A percentile compares a stretch with the other conserved stretches of the same genome.
These are phyloP conservation scores for Alternaria triticina DNA, from an alignment of 2,329 filamentous ascomycete genomes.

Conservation along the genomic window DNA sequence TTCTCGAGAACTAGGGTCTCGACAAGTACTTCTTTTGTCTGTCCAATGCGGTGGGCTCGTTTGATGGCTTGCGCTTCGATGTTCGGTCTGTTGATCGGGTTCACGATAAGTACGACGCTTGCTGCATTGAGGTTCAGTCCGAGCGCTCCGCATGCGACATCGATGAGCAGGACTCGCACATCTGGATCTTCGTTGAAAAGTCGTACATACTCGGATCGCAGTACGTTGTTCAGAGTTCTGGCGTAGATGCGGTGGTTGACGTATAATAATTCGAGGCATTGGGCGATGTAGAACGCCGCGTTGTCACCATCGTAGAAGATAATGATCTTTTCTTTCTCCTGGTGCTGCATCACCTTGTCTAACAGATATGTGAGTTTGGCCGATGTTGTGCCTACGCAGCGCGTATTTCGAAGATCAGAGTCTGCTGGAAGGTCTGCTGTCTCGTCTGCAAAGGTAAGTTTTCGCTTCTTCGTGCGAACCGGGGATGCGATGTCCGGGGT, in stretches of 20 bases:
- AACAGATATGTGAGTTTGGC: slow-evolving; percentile 88
- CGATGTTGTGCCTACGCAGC: slow-evolving; percentile 79
- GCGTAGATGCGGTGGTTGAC: slow-evolving; percentile 72
- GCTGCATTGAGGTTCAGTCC: slow-evolving; percentile 85
- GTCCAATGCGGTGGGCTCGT: slow-evolving; percentile 85
- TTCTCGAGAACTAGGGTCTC: slow-evolving; percentile 82
- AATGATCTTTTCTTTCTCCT: slow-evolving; percentile 81
- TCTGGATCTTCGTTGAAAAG: slow-evolving; percentile 74
- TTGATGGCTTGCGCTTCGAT: slow-evolving; percentile 92
- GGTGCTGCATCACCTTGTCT: slow-evolving; percentile 71
- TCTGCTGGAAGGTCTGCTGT: slow-evolving; percentile 44
- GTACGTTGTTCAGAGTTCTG: slow-evolving; percentile 64
- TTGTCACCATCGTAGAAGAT: slow-evolving; percentile 93
- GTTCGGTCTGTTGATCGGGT: slow-evolving; percentile 82
- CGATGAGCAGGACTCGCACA: slow-evolving; percentile 85
- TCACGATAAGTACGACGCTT: slow-evolving; percentile 87
- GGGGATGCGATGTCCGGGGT: slow-evolving; percentile 14
- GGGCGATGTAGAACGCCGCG: slow-evolving; percentile 82
- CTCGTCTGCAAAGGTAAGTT: slow-evolving; percentile 40
- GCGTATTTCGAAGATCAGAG: slow-evolving; percentile 65
- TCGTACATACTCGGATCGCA: slow-evolving; percentile 76
- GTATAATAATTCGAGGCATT: slow-evolving; percentile 75
- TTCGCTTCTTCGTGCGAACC: slow-evolving; percentile 37
- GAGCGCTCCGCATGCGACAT: slow-evolving; percentile 86
- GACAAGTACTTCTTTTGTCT: slow-evolving; percentile 77